Evolutionary conservation across 2,329 filamentous ascomycete genomes (phyloP), one percentile per base, ranked within the genome.

Genomic region (Cladosporium sp.): DNA sequence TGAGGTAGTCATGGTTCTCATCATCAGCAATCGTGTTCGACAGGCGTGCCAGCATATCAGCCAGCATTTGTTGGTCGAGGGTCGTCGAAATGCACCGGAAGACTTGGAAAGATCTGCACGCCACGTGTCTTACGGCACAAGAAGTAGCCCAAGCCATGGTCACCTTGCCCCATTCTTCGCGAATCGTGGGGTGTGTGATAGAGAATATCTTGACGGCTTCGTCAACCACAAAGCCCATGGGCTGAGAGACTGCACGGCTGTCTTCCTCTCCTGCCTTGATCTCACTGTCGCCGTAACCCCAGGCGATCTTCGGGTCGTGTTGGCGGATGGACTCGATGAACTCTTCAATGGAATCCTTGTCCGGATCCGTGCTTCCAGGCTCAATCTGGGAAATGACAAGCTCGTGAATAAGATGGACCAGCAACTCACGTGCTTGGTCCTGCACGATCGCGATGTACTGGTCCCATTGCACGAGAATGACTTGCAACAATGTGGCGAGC

Each of bases 11-110:
- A 0, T 89, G 73, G 64, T 80, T 87, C 74, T 97, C 92, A 71
- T 97, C 93, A 70, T 98, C 94, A 0, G 96, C 93, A 73, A 99
- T 95, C 0, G 95, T 99, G 77, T 98, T 99, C 1, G 94, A 98
- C 36, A 99, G 83, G 57, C 96, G 87, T 14, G 92, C 93, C 26
- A 99, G 87, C 93, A 99, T 99, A 74, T 99, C 95, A 2, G 92
- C 93, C 18, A 99, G 85, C 94, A 98, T 99, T 66, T 89, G 85
- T 71, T 96, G 93, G 74, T 99, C 94, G 26, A 98, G 81, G 0
- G 91, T 92, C 18, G 92, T 96, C 32, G 96, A 86, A 64, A 98
- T 93, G 75, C 94, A 98, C 36, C 95, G 87, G 80, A 97, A 99
- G 12, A 99, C 90, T 76, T 99, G 96, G 79, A 99, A 98, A 0